Base-by-base conservation (phyloP, 805 yeast genomes). In the Hanseniaspora lindneri region DNA sequence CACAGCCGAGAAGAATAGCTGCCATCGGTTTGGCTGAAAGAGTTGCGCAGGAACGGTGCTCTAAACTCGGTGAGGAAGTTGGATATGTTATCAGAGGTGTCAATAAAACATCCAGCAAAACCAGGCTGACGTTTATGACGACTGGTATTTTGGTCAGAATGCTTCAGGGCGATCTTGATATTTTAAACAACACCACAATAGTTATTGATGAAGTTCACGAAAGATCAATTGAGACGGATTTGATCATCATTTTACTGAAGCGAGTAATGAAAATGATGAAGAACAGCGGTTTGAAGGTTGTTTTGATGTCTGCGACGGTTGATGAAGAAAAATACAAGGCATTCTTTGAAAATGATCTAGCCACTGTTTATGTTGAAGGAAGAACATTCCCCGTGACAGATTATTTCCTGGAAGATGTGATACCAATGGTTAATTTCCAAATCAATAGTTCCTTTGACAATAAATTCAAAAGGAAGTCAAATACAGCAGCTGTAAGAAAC, bases 131-230 rank as follows among this genome's bases (percentile, higher is more conserved):
- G 24, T 89, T 89, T 62, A 84, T 84, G 49, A 89, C 97, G 1
- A 84, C 95, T 0, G 97, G 97, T 73, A 92, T 89, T 4, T 69
- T 89, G 40, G 73, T 89, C 24, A 72, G 96, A 52, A 82, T 88
- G 79, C 68, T 88, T 23, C 96, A 88, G 60, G 52, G 57, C 14
- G 64, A 63, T 24, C 56, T 61, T 34, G 60, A 62, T 1, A 64
- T 76, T 43, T 73, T 83, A 52, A 68, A 71, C 13, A 66, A 73
- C 47, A 64, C 88, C 16, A 77, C 79, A 28, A 74, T 88, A 33
- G 78, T 88, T 35, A 77, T 88, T 34, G 97, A 89, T 69, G 97
- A 89, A 65, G 97, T 89, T n/a, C 97, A 89, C 61, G 97, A 89
- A 64, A 68, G 97, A 55, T 86, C 96, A 0, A 76, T 88, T 49